Conservation (phyloP, 2,329 filamentous ascomycete species). For the Paraphaeosphaeria minitans region DNA sequence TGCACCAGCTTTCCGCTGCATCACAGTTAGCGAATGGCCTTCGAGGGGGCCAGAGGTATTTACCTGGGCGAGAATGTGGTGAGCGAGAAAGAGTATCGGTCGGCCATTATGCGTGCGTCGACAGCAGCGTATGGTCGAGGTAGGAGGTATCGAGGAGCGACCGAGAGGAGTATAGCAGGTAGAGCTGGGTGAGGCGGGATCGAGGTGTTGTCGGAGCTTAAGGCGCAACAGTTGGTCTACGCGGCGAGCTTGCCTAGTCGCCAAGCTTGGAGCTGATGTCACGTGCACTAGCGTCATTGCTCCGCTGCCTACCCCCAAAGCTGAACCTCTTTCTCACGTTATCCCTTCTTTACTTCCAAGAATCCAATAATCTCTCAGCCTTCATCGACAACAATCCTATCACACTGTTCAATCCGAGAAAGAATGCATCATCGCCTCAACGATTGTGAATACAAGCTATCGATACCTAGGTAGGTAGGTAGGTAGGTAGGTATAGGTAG, state of each 20-base stretch:
- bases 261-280: background rate
- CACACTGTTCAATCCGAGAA: too few relatives aligned
- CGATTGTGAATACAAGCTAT: too few relatives aligned
- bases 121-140: conserved; percentile 3
- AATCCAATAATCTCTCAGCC: too few relatives aligned
- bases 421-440: too few relatives aligned
- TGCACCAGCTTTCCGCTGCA: conserved; percentile 96
- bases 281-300: background rate
- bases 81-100: conserved; percentile 98
- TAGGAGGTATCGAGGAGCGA: conserved; percentile 6
- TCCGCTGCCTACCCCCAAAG: background rate
- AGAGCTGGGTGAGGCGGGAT: conserved; percentile 17
- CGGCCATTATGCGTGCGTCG: conserved; percentile 70
- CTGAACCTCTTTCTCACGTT: background rate
- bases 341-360: background rate
- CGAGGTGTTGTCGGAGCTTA: conserved; percentile 30
- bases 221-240: conserved; percentile 1
- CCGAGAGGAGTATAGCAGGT: background rate
- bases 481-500: too few relatives aligned
- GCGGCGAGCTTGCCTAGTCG: conserved; percentile 8
- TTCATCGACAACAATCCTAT: too few relatives aligned
- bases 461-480: too few relatives aligned
- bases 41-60: conserved; percentile 42
- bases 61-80: conserved; percentile 99
- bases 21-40: conserved; percentile 52